Evolutionary conservation across 108 stramenopile genomes (phyloP).

Genomic region (Skeletonema grethae): DNA sequence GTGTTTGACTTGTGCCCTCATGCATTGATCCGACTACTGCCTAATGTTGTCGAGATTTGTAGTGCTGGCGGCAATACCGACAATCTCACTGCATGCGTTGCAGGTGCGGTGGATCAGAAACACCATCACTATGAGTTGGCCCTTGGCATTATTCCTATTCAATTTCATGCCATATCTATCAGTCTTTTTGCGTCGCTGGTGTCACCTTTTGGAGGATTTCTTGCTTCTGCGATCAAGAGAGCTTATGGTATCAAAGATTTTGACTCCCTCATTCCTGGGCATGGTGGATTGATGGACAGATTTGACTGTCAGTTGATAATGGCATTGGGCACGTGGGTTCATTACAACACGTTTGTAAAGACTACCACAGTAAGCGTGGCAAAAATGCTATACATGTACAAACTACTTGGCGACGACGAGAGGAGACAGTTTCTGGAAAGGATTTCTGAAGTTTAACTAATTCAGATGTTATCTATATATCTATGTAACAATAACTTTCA

Average conservation of each 20-base stretch:
- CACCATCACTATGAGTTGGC: conserved; percentile 83
- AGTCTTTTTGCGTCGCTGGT: conserved; percentile 84
- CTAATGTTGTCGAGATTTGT: conserved; percentile 72
- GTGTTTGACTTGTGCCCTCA: conserved; percentile 80
- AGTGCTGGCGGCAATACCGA: conserved; percentile 26
- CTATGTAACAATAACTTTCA: not conserved
- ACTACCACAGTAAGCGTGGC: conserved; percentile 82
- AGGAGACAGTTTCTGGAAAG: conserved; percentile 51
- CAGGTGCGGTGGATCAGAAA: conserved; percentile 59
- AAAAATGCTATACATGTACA: conserved; percentile 84
- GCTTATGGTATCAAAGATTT: conserved; percentile 95
- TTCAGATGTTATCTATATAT: too few relatives aligned
- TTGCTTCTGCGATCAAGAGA: conserved; percentile 93
- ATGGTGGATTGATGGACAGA: conserved; percentile 92
- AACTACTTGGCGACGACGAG: conserved; percentile 55
- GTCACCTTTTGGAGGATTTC: conserved; percentile 95
- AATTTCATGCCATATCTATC: conserved; percentile 82
- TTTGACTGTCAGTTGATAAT: conserved; percentile 98
- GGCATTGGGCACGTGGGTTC: conserved; percentile 95
- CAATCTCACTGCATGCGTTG: conserved; percentile 56
- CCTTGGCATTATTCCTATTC: conserved; percentile 76
- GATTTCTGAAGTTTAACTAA: conserved; percentile 25
- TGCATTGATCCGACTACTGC: conserved; percentile 54
- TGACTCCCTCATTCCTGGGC: conserved; percentile 89
- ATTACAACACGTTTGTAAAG: conserved; percentile 94